Percentiles rank a stretch among this genome's conserved stretches.
These are phyloP conservation scores for Corylus heterophylla DNA, from an alignment of 306 rosid genomes.

Conservation along the genomic window DNA sequence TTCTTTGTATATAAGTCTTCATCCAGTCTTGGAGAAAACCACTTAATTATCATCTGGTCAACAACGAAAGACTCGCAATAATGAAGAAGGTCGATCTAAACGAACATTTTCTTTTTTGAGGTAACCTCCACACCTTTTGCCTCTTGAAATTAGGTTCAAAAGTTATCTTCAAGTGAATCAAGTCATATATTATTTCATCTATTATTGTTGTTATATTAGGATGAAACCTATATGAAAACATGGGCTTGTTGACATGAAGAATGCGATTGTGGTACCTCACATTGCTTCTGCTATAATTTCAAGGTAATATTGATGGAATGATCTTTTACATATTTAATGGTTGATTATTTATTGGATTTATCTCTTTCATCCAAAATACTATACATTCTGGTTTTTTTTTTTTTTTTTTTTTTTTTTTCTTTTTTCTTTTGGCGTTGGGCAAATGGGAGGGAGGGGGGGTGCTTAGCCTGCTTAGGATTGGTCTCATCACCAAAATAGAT, in stretches of 20 bases:
- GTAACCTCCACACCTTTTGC: constrained; percentile 37
- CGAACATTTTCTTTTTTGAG: constrained; percentile 42
- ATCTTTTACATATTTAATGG: background rate
- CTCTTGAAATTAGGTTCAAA: constrained; percentile 7
- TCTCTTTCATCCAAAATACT: too few species aligned
- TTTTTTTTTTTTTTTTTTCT: too few species aligned
- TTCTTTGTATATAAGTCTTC: constrained; percentile 85
- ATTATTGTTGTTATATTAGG: constrained; percentile 47
- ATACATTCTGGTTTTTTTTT: too few species aligned
- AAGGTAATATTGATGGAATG: constrained; percentile 51
- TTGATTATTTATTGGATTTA: too few species aligned
- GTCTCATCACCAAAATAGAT: too few species aligned
- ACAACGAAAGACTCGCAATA: constrained; percentile 76
- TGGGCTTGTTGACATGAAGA: constrained; percentile 92
- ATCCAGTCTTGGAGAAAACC: constrained; percentile 89
- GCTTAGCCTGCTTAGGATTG: too few species aligned
- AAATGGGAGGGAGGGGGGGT: too few species aligned
- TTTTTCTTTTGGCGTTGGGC: too few species aligned
- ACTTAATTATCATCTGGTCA: constrained; percentile 80
- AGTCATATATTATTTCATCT: background rate
- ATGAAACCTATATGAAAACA: constrained; percentile 97
- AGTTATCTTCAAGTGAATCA: background rate
- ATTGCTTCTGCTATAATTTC: constrained; percentile 86
- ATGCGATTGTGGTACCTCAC: constrained; percentile 94
- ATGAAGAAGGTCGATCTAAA: constrained; percentile 80